Evolutionary conservation across 2,329 filamentous ascomycete genomes (phyloP).

Genomic region (Hansfordia pulvinata): DNA sequence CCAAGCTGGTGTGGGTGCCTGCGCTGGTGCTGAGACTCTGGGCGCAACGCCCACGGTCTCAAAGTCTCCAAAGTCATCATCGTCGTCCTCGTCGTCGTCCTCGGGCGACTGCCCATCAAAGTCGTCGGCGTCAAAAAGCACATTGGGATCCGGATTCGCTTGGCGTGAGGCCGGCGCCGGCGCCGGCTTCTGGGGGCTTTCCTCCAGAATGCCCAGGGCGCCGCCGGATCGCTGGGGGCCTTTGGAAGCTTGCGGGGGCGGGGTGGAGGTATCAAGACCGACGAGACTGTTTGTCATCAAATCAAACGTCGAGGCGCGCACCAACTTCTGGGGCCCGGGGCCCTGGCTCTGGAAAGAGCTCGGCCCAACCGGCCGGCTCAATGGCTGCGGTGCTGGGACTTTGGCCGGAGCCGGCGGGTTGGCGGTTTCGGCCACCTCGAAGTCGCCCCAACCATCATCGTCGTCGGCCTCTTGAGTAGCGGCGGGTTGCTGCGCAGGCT

Average conservation of each 20-base stretch:
- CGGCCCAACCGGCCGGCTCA: conserved; percentile 1
- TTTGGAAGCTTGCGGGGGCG: no score
- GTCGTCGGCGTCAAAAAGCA: conserved; percentile 54
- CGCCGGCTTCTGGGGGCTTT: conserved; percentile 7
- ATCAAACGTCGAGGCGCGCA: conserved; percentile 37
- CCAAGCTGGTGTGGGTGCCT: conserved; percentile 6
- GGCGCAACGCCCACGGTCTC: conserved; percentile 37
- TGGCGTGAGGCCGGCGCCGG: conserved; percentile 2
- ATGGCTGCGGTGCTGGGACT: not conserved
- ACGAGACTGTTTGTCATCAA: conserved; percentile 39
- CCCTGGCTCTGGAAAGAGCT: not conserved
- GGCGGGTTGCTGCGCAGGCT: conserved; percentile 2
- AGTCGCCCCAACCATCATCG: conserved; percentile 56
- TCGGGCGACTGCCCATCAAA: conserved; percentile 30
- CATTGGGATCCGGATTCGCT: conserved; percentile 30
- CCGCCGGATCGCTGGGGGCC: conserved; percentile 6
- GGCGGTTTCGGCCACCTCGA: conserved; percentile 39
- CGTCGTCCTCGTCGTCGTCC: conserved; percentile 22
- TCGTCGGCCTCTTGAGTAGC: conserved; percentile 31
- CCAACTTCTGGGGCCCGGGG: conserved; percentile 8
- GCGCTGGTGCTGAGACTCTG: conserved; percentile 12
- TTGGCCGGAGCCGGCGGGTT: conserved; percentile 7
- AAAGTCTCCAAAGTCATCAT: conserved; percentile 49
- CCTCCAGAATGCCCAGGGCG: conserved; percentile 3
- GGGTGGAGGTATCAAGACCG: conserved; percentile 14